phyloP scores from a whole-genome alignment of 495 filamentous ascomycete genomes.

The Umbilicaria muhlenbergii region DNA sequence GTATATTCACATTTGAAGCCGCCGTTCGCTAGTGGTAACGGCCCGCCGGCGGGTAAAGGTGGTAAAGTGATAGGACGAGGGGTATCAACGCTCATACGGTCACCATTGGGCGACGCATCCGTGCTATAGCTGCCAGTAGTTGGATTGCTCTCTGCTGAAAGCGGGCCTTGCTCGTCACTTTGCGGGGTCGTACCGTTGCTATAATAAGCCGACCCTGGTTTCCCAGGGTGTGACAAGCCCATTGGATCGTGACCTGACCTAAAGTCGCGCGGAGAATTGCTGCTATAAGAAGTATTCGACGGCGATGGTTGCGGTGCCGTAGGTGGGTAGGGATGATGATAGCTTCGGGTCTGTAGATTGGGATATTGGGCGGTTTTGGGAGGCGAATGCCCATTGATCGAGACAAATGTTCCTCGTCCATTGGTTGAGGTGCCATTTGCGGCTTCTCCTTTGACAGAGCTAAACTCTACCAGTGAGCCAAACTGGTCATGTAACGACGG shows the following conservation, averaged over 20 bases:
- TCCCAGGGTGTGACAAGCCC: slow-evolving; percentile 13
- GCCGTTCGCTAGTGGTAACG: slow-evolving; percentile 5
- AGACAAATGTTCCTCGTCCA: no score
- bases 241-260: slow-evolving; percentile 3
- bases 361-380: slow-evolving; percentile 6
- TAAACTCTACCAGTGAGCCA: slow-evolving; percentile 16
- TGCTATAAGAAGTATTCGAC: slow-evolving; percentile 9
- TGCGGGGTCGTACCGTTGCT: slow-evolving; percentile 4
- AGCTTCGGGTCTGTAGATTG: slow-evolving; percentile 9
- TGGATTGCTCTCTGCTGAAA: slow-evolving; percentile 11
- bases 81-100: slow-evolving; percentile 35
- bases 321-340: slow-evolving; percentile 8
- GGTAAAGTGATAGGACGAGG: slow-evolving; percentile 9
- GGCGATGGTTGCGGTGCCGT: slow-evolving; percentile 11
- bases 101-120: slow-evolving; percentile 20
- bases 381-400: no score
- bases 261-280: slow-evolving; percentile 9
- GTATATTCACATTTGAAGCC: slow-evolving; percentile 47
- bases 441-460: no score
- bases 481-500: slow-evolving; percentile 30
- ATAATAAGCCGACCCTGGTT: slow-evolving; percentile 3
- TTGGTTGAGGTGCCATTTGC: no score
- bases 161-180: slow-evolving; percentile 13
- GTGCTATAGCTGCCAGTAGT: slow-evolving; percentile 17
- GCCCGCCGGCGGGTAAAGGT: slow-evolving; percentile 3